phyloP scores from a whole-genome alignment of 768 basidiomycete species.

The Favolaschia claudopus region DNA sequence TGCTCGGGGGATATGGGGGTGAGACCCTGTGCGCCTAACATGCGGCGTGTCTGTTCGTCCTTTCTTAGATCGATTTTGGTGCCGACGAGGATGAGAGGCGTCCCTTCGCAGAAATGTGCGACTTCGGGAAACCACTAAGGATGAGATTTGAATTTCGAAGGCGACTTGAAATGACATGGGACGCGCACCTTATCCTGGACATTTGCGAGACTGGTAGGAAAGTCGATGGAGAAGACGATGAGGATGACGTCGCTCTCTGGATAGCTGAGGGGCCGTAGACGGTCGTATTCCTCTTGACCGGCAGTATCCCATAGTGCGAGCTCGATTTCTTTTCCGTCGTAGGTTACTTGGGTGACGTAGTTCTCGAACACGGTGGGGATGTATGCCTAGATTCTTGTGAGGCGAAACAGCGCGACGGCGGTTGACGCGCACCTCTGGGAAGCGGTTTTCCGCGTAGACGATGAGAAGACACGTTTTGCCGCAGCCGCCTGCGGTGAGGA shows the following conservation, averaged over 20 bases:
- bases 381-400: conserved; percentile 68
- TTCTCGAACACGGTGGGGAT: conserved; percentile 95
- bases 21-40: conserved; percentile 90
- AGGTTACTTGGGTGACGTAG: conserved; percentile 87
- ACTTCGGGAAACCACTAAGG: conserved; percentile 91
- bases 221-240: conserved; percentile 94
- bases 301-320: conserved; percentile 99
- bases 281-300: conserved; percentile 96
- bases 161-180: background rate
- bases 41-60: conserved; percentile 85
- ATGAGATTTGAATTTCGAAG: conserved; percentile 8
- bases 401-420: background rate
- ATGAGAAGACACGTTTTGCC: conserved; percentile 96
- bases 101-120: conserved; percentile 89
- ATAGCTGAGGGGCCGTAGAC: conserved; percentile 84
- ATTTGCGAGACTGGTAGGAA: conserved; percentile 89
- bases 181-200: conserved; percentile 83
- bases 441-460: conserved; percentile 95
- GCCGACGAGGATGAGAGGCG: conserved; percentile 90
- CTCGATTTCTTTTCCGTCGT: conserved; percentile 89
- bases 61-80: conserved; percentile 92
- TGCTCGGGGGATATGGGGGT: conserved; percentile 83
- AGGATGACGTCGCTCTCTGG: conserved; percentile 92
- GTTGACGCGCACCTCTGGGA: conserved; percentile 81
- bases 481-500: conserved; percentile 68